phyloP scores from a whole-genome alignment of 805 yeast genomes.

The Sugiyamaella smithiae region DNA sequence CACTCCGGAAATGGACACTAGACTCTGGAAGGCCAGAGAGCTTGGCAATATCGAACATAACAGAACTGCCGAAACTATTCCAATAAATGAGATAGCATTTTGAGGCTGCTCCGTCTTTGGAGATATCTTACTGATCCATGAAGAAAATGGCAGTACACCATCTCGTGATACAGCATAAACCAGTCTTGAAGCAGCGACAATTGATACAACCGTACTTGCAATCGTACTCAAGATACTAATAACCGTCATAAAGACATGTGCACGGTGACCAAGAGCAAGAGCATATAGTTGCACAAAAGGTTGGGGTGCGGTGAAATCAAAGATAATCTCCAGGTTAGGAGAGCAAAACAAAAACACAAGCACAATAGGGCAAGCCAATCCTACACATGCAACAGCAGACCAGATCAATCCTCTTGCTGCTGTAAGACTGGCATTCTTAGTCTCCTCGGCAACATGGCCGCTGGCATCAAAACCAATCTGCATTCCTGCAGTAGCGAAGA shows the following conservation, averaged over 20 bases:
- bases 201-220: conserved; percentile 19
- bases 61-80: conserved; percentile 23
- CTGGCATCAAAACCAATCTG: conserved; percentile 26
- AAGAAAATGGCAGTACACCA: conserved; percentile 26
- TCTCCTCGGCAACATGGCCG: conserved; percentile 29
- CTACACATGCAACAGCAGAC: conserved; percentile 22
- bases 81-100: conserved; percentile 24
- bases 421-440: conserved; percentile 21
- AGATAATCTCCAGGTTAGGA: conserved; percentile 21
- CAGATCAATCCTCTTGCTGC: conserved; percentile 25
- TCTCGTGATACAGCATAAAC: conserved; percentile 27
- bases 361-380: conserved; percentile 16
- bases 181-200: conserved; percentile 26
- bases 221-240: conserved; percentile 16
- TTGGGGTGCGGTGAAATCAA: conserved; percentile 22
- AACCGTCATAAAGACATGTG: conserved; percentile 24
- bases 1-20: conserved; percentile 26
- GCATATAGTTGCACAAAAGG: conserved; percentile 25
- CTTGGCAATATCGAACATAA: conserved; percentile 25
- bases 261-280: conserved; percentile 24
- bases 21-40: conserved; percentile 24
- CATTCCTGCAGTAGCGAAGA: conserved; percentile 24
- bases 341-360: conserved; percentile 23
- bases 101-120: conserved; percentile 22
- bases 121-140: conserved; percentile 23